Evolutionary conservation across 345 rosid species (phyloP), one percentile per base, ranked within the genome.

Genomic region (Nasturtium officinale): DNA sequence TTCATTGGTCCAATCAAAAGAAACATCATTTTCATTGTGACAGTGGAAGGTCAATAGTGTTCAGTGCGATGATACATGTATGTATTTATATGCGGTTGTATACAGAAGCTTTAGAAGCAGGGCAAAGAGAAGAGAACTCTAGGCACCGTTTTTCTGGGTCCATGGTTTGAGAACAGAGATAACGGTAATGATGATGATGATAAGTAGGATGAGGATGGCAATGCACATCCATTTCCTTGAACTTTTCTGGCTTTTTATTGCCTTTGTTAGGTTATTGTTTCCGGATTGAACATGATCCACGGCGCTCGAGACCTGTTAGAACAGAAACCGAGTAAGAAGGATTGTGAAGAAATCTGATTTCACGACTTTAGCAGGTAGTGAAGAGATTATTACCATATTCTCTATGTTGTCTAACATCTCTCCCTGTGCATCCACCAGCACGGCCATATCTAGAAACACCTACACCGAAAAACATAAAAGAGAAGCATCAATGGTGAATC

Each of bases 381-480:
- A 37, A 56, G 71, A 63, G 54, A 56, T 5, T 56, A 30, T 48
- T 84, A 91, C 98, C 88, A 92, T 92, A 30, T 87, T 80, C 81
- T 96, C 99, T 58, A 92, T 96, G 81, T 87, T 85, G 86, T 96
- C 89, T 2, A 96, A 81, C 97, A 92, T 83, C 61, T 96, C 97
- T 61, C 98, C 97, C 59, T 92, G 98, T 45, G 94, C 91, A 58
- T 96, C 94, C 47, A 92, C 98, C 81, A 96, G 70, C 55, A 92
- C 99, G 1, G 98, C 98, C 90, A 96, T 92, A 72, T 96, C 98
- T 53, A 92, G 78, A 82, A 90, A 96, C 74, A 90, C 78, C 99
- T 95, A 90, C 82, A 73, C 33, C 37, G n/a, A 13, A 2, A 26
- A 51, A 47, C 53, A 60, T 28, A 38, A 21, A 35, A 61, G 68